Conservation (phyloP, 169 alveolate genomes). For the Babesia ovis region DNA sequence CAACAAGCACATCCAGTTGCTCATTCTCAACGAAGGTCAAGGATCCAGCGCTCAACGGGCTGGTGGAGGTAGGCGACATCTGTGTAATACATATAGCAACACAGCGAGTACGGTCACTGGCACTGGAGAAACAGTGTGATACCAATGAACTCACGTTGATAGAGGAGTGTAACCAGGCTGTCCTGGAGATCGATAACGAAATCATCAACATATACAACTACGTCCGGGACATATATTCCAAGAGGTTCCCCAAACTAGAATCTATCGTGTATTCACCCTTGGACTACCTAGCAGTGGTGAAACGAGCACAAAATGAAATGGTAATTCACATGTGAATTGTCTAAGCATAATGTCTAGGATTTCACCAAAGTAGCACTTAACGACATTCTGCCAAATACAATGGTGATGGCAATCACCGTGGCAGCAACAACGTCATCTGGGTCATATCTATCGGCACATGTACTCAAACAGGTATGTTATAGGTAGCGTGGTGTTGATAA, state of each 20-base stretch:
- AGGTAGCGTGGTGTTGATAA: too few species aligned
- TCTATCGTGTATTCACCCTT: constrained; percentile 84
- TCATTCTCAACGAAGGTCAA: constrained; percentile 53
- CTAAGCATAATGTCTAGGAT: constrained; percentile 50
- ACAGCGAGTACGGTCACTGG: constrained; percentile 29
- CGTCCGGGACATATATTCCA: constrained; percentile 82
- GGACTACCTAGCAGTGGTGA: constrained; percentile 86
- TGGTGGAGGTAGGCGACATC: constrained; percentile 57
- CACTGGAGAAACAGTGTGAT: constrained; percentile 15
- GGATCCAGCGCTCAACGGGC: constrained; percentile 61
- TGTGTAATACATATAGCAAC: constrained; percentile 15
- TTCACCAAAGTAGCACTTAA: constrained; percentile 76
- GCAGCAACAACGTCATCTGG: constrained; percentile 84
- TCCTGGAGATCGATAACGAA: constrained; percentile 79
- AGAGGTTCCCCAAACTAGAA: constrained; percentile 84
- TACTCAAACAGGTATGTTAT: constrained; percentile 51
- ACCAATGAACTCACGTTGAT: constrained; percentile 71
- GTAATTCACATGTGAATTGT: not conserved
- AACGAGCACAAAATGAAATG: constrained; percentile 79
- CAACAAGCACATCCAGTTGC: constrained; percentile 11
- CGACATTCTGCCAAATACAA: constrained; percentile 84
- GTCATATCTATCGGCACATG: constrained; percentile 61
- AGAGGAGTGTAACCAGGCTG: constrained; percentile 77
- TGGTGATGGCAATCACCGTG: constrained; percentile 87
- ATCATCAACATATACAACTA: constrained; percentile 80